These are phyloP conservation scores for Silene noctiflora DNA, from an alignment of 179 eudicot genomes.

Conservation along the genomic window DNA sequence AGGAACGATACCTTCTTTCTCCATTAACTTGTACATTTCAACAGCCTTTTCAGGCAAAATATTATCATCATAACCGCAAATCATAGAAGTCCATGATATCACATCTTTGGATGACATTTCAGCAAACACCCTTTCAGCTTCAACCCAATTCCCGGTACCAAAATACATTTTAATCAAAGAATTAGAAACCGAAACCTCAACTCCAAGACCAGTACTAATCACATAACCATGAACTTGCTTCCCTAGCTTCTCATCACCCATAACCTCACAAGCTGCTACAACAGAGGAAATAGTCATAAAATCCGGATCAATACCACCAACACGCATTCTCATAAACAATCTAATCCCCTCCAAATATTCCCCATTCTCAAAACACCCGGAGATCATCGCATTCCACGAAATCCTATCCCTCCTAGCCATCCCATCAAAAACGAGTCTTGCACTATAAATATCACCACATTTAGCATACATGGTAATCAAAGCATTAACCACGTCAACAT, in stretches of 20 bases:
- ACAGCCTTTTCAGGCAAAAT: slow-evolving; percentile 57
- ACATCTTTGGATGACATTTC: slow-evolving; percentile 56
- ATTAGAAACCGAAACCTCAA: slow-evolving; percentile 59
- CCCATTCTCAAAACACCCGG: slow-evolving; percentile 65
- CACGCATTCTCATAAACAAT: slow-evolving; percentile 54
- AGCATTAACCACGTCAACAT: slow-evolving; percentile 63
- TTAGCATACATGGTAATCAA: slow-evolving; percentile 77
- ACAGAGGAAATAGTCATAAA: slow-evolving; percentile 70
- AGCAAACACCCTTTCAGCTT: slow-evolving; percentile 60
- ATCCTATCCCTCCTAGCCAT: slow-evolving; percentile 61
- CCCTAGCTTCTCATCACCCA: slow-evolving; percentile 53
- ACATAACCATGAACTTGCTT: slow-evolving; percentile 59
- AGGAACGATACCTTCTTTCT: slow-evolving; percentile 44
- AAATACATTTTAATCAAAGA: slow-evolving; percentile 60
- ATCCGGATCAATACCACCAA: slow-evolving; percentile 45
- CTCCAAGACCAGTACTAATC: slow-evolving; percentile 34
- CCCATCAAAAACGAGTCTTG: slow-evolving; percentile 54
- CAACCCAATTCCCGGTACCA: slow-evolving; percentile 48
- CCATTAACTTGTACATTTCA: slow-evolving; percentile 57
- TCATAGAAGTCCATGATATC: slow-evolving; percentile 83
- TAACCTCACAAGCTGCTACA: slow-evolving; percentile 61
- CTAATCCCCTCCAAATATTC: slow-evolving; percentile 48
- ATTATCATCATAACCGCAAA: slow-evolving; percentile 60
- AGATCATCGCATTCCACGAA: slow-evolving; percentile 80
- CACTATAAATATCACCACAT: slow-evolving; percentile 52